Base-by-base conservation (phyloP, 2,329 filamentous ascomycete species). In the Rasamsonia emersonii region DNA sequence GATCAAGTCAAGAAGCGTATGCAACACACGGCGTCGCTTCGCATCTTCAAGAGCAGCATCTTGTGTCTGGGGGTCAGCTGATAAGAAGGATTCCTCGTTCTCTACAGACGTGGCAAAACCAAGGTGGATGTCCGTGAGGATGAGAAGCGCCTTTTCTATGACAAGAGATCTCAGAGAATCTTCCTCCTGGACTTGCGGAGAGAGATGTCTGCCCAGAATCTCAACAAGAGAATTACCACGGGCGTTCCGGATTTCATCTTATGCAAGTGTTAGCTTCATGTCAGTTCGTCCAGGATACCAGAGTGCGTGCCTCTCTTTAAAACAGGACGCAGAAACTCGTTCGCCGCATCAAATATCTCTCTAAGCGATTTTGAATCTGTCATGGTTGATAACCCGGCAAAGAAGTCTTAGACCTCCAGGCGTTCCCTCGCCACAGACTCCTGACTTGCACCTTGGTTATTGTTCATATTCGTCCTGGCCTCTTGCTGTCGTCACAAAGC, bases 1-100 rank as follows among this genome's bases (percentile, higher is more conserved):
- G 23, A 65, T 50, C 29, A 65, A 39, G 33, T 65, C 62, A 26
- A 65, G 42, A 5, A 65, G 42, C 4, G 58, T 56, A 49, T 64
- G 53, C 3, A 64, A 41, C 9, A 52, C 38, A 16, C 59, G 51
- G 18, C 59, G 57, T 18, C 58, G 47, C 35, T 51, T 63, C n/a
- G 60, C 58, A 48, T 63, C 59, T 44, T 62, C 58, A 18, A 60
- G 40, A 14, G 44, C 45, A 5, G 45, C 36, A 37, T 61, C 54
- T 35, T 50, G 46, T n/a, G 36, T 31, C 4, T 36, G 38, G 7
- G 26, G 23, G 10, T 16, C 14, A 4, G 14, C 13, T 41, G 32
- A 8, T 36, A 14, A 2, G 17, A 10, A 2, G 24, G 20, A 25
- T 10, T 44, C 25, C 20, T 35, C 18, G 24, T 39, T 35, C 13